These are phyloP conservation scores for Yamadazyma songkhlaensis DNA, from an alignment of 1,139 yeast species.

Conservation along the genomic window DNA sequence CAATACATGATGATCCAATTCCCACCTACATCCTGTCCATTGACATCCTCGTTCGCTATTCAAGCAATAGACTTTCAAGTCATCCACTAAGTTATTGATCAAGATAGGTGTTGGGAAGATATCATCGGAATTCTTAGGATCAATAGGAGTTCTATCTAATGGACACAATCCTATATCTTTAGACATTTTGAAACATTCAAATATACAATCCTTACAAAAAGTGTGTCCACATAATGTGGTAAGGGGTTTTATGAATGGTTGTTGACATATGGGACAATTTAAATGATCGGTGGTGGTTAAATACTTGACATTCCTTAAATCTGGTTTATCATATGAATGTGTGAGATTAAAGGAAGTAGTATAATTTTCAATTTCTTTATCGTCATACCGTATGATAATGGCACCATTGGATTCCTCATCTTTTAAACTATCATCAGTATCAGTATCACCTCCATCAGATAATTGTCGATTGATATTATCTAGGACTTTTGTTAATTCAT, in stretches of 20 bases:
- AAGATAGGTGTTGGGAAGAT: constrained; percentile 62
- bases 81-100: constrained; percentile 60
- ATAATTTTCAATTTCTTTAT: not conserved
- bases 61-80: constrained; percentile 55
- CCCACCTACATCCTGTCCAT: constrained; percentile 62
- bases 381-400: constrained; percentile 1
- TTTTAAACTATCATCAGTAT: not conserved
- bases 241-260: constrained; percentile 52
- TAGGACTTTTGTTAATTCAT: too few species aligned
- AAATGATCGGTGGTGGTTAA: constrained; percentile 49
- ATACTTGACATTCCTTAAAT: constrained; percentile 33
- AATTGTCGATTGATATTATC: too few species aligned
- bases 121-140: constrained; percentile 36
- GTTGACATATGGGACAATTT: constrained; percentile 57
- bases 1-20: constrained; percentile 49
- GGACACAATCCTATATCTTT: constrained; percentile 49
- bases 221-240: constrained; percentile 63
- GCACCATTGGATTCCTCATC: not conserved
- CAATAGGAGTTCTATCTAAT: constrained; percentile 55
- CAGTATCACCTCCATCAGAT: not conserved
- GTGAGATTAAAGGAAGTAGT: constrained; percentile 1
- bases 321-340: constrained; percentile 22
- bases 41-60: constrained; percentile 54
- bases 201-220: constrained; percentile 51
- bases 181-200: constrained; percentile 43